phyloP scores from a whole-genome alignment of 2,329 filamentous ascomycete genomes.

The Pseudomassariella vexata region DNA sequence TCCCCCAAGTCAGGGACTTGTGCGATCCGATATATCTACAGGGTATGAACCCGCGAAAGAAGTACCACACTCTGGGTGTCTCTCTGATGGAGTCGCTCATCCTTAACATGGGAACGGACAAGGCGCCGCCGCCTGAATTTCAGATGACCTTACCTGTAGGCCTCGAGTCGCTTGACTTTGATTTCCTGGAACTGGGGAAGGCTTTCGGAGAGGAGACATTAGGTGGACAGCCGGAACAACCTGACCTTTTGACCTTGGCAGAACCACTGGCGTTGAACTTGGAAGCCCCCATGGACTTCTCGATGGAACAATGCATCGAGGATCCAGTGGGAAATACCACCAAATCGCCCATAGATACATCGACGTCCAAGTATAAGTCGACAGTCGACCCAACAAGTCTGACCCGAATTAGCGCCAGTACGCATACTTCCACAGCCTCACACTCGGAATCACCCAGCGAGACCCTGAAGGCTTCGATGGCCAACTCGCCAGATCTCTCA shows the following conservation, averaged over 20 bases:
- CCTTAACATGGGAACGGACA: no score
- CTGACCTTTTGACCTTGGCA: no score
- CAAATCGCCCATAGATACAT: not conserved
- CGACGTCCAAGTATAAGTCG: slow-evolving; percentile 3
- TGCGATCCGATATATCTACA: slow-evolving; percentile 38
- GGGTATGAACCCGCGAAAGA: slow-evolving; percentile 25
- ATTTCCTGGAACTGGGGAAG: no score
- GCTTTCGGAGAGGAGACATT: no score
- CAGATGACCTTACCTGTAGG: no score
- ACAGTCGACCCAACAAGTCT: slow-evolving; percentile 10
- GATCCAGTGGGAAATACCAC: not conserved
- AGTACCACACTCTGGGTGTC: slow-evolving; percentile 36
- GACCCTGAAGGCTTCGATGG: slow-evolving; percentile 11
- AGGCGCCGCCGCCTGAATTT: no score
- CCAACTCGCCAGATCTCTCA: slow-evolving; percentile 11
- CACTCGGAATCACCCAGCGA: slow-evolving; percentile 12
- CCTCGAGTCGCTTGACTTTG: no score
- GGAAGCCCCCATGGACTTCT: no score
- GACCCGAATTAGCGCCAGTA: slow-evolving; percentile 8
- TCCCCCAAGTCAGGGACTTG: slow-evolving; percentile 31
- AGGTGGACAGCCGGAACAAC: no score
- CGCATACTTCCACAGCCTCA: slow-evolving; percentile 7
- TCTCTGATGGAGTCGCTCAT: slow-evolving; percentile 35
- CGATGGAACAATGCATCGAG: no score
- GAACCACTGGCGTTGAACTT: no score